A percentile compares a stretch with the other conserved stretches of the same genome.
These are phyloP conservation scores for Citrus trifoliata DNA, from an alignment of 345 rosid genomes.

Conservation along the genomic window DNA sequence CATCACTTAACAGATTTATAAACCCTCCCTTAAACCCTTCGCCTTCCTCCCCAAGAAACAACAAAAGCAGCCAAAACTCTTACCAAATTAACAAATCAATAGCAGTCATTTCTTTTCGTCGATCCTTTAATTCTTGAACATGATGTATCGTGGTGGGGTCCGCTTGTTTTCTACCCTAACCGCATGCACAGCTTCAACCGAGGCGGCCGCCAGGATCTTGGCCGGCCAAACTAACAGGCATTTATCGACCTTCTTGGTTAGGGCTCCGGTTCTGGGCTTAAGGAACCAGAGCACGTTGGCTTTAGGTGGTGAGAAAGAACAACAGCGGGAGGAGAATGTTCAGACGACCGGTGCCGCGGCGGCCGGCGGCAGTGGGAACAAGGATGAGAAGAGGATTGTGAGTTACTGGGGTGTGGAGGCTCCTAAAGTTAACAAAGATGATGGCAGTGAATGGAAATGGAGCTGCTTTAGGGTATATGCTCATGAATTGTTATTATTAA, in stretches of 20 bases:
- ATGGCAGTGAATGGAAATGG: conserved; percentile 66
- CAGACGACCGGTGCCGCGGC: background rate
- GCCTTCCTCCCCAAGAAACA: background rate
- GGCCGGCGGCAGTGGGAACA: background rate
- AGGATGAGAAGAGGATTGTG: conserved; percentile 28
- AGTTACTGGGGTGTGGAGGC: conserved; percentile 62
- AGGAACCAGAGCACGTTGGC: conserved; percentile 21
- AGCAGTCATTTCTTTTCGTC: too few relatives aligned
- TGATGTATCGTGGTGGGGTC: conserved; percentile 13
- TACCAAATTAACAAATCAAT: background rate
- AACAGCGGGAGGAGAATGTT: conserved; percentile 3
- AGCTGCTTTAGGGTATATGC: conserved; percentile 48
- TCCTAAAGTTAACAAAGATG: conserved; percentile 41
- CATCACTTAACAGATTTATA: background rate
- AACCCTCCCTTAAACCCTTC: background rate
- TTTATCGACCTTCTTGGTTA: background rate
- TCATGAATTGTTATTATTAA: too few relatives aligned
- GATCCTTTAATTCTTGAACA: background rate
- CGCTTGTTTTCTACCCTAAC: conserved; percentile 21
- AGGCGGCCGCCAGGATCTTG: background rate
- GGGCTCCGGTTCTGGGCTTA: conserved; percentile 19
- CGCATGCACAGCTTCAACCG: background rate
- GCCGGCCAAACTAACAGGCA: background rate
- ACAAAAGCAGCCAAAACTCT: background rate
- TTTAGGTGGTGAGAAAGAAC: conserved; percentile 13